These are phyloP conservation scores for Penicillium simplicissimum DNA, from an alignment of 495 filamentous ascomycete genomes.

Conservation along the genomic window DNA sequence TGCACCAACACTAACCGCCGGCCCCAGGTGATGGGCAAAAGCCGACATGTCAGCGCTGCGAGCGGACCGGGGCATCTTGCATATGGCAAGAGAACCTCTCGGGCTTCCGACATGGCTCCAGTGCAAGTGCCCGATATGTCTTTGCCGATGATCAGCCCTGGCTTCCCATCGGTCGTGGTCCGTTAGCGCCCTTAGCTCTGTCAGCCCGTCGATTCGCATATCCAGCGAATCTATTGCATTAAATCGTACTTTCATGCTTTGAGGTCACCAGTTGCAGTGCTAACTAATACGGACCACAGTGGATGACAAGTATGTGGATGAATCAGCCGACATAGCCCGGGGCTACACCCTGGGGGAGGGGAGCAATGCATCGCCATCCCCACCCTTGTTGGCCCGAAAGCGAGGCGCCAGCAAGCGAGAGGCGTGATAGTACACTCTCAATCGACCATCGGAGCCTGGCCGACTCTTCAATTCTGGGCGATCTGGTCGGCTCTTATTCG, in stretches of 20 bases:
- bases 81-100: constrained; percentile 19
- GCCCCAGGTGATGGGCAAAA: constrained; percentile 21
- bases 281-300: constrained; percentile 6
- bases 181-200: constrained; percentile 1
- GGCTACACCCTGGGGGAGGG: constrained; percentile 15
- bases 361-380: constrained; percentile 4
- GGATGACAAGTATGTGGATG: constrained; percentile 25
- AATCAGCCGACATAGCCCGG: constrained; percentile 24
- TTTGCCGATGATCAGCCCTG: constrained; percentile 28
- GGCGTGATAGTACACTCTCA: constrained; percentile 9
- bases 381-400: background rate
- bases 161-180: constrained; percentile 20
- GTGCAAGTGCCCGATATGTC: constrained; percentile 25
- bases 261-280: constrained; percentile 7
- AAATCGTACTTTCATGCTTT: background rate
- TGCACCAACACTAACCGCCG: background rate
- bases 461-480: constrained; percentile 9
- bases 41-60: constrained; percentile 23
- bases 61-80: constrained; percentile 20
- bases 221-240: background rate
- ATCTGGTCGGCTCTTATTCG: constrained; percentile 8
- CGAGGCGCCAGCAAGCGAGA: background rate
- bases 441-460: constrained; percentile 1
- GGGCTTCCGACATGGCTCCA: constrained; percentile 28
- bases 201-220: background rate